phyloP scores from a whole-genome alignment of 257 asterid species.

The Solanum rostratum region DNA sequence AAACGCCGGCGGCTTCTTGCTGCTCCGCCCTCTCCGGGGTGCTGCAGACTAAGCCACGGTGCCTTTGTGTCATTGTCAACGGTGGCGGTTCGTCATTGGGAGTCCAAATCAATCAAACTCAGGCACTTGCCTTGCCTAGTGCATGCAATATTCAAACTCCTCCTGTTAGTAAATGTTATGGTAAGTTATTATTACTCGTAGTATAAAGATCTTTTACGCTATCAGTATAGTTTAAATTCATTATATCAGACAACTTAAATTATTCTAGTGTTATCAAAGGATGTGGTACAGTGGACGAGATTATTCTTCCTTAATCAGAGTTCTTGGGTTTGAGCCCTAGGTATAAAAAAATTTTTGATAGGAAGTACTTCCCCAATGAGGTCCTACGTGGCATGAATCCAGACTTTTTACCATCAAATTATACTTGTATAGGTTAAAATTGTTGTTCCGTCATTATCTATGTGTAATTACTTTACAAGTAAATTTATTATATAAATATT shows the following conservation, averaged over 20 bases:
- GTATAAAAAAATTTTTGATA: too few relatives aligned
- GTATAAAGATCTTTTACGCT: background rate
- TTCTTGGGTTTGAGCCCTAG: too few relatives aligned
- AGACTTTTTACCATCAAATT: too few relatives aligned
- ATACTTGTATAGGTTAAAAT: too few relatives aligned
- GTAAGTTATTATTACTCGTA: conserved; percentile 13
- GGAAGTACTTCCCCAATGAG: too few relatives aligned
- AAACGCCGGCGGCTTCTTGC: conserved; percentile 38
- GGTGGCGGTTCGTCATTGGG: conserved; percentile 44
- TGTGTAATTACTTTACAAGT: background rate
- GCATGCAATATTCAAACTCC: conserved; percentile 53
- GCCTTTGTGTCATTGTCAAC: conserved; percentile 47
- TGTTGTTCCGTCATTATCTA: background rate
- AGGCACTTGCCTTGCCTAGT: conserved; percentile 43
- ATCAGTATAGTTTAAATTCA: background rate
- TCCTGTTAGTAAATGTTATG: conserved; percentile 40
- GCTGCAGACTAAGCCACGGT: conserved; percentile 42
- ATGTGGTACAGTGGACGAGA: too few relatives aligned
- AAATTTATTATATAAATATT: background rate
- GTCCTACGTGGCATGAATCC: too few relatives aligned
- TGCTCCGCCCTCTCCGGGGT: conserved; percentile 54
- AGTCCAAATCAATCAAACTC: conserved; percentile 40
- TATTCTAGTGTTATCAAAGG: background rate
- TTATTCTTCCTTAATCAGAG: too few relatives aligned
- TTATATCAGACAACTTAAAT: background rate